phyloP scores from a whole-genome alignment of 306 rosid genomes.

The Carpinus fangiana region DNA sequence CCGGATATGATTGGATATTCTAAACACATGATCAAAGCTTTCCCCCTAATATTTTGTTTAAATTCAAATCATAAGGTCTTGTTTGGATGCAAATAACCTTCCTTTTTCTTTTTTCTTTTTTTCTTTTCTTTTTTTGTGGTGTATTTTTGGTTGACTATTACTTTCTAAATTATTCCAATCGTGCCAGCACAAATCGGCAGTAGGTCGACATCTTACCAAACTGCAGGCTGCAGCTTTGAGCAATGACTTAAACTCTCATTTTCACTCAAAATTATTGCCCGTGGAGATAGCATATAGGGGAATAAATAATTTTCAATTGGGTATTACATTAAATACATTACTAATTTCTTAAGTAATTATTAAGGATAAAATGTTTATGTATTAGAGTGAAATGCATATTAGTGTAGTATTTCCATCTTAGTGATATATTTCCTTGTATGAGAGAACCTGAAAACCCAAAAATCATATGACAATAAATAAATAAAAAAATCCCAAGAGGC shows the following conservation, averaged over 20 bases:
- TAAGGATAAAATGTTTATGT: not conserved
- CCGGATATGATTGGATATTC: not conserved
- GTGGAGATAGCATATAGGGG: too few species aligned
- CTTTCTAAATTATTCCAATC: not conserved
- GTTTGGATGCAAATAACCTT: too few species aligned
- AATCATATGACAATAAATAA: too few species aligned
- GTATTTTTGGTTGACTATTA: not conserved
- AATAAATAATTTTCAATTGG: too few species aligned
- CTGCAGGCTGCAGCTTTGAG: not conserved
- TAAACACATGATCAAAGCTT: not conserved
- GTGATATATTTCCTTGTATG: too few species aligned
- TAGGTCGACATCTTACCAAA: not conserved
- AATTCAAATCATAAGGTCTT: not conserved
- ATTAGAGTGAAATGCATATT: not conserved
- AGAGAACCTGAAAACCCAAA: too few species aligned
- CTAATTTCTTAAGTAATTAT: too few species aligned
- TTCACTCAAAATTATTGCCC: too few species aligned
- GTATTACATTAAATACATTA: too few species aligned
- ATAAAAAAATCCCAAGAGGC: too few species aligned
- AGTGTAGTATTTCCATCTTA: not conserved
- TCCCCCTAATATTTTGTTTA: not conserved
- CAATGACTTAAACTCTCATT: not conserved
- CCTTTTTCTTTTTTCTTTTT: not conserved
- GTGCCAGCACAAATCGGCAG: not conserved
- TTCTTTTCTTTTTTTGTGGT: not conserved